Evolutionary conservation across 305 asterid genomes (phyloP).

Genomic region (Nicotiana rustica): DNA sequence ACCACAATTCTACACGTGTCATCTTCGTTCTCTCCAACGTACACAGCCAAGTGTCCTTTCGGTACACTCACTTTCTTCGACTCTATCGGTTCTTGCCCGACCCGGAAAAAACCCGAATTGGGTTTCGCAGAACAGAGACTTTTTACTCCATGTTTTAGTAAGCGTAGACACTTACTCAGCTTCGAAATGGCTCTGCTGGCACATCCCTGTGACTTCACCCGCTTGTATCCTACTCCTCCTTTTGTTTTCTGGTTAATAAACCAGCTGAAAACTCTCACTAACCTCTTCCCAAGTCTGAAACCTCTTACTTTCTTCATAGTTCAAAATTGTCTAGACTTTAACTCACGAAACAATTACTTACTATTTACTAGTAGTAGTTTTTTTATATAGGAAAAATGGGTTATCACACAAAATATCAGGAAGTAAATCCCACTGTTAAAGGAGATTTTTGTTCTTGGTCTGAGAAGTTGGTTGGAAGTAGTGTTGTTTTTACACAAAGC

Average conservation of each 20-base stretch:
- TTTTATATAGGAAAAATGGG: too few relatives aligned
- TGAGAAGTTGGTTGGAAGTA: too few relatives aligned
- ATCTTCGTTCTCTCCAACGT: slow-evolving; percentile 59
- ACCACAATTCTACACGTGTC: slow-evolving; percentile 61
- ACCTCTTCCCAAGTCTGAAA: slow-evolving; percentile 47
- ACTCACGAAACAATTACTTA: neutral
- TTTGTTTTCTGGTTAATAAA: slow-evolving; percentile 41
- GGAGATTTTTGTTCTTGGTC: too few relatives aligned
- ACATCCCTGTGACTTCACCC: neutral
- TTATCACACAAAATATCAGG: too few relatives aligned
- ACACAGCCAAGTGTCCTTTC: slow-evolving; percentile 69
- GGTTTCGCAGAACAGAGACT: neutral
- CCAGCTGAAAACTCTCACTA: slow-evolving; percentile 48
- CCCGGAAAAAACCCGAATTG: slow-evolving; percentile 36
- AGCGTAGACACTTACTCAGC: slow-evolving; percentile 43
- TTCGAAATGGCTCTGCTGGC: slow-evolving; percentile 42
- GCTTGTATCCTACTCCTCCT: slow-evolving; percentile 27
- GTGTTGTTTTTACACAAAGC: too few relatives aligned
- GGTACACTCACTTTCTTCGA: slow-evolving; percentile 39
- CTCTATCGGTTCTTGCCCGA: slow-evolving; percentile 41
- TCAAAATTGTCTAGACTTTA: neutral
- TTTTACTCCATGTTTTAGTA: slow-evolving; percentile 33
- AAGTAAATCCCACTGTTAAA: too few relatives aligned
- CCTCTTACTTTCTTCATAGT: slow-evolving; percentile 52
- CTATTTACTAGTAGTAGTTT: too few relatives aligned